Evolutionary conservation across 257 asterid species (phyloP).

Genomic region (Eucommia ulmoides): DNA sequence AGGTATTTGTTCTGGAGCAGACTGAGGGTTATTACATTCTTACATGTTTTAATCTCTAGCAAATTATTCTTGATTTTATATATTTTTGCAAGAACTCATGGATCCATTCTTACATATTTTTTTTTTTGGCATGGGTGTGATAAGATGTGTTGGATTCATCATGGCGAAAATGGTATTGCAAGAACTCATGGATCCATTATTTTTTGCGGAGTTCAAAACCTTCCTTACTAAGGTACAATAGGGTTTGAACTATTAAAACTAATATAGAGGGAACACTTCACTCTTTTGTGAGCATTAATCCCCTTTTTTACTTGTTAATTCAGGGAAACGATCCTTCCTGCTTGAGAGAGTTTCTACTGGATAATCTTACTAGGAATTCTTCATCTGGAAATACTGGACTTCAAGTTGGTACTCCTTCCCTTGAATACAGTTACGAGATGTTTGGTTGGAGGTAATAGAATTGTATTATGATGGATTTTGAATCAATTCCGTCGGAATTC

Average conservation of each 20-base stretch:
- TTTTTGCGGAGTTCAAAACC: conserved; percentile 75
- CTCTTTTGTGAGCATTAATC: conserved; percentile 9
- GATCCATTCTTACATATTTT: no score
- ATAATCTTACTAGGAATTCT: conserved; percentile 37
- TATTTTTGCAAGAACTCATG: no score
- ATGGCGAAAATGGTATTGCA: conserved; percentile 92
- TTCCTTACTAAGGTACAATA: conserved; percentile 70
- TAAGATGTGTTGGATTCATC: conserved; percentile 85
- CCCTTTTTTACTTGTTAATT: conserved; percentile 6
- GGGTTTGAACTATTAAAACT: neutral
- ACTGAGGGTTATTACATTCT: no score
- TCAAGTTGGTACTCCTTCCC: conserved; percentile 40
- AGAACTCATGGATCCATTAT: conserved; percentile 83
- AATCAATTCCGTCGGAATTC: no score
- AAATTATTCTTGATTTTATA: no score
- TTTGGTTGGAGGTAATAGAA: no score
- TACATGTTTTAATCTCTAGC: no score
- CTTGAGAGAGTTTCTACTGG: conserved; percentile 84
- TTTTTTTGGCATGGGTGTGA: no score
- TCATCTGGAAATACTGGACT: conserved; percentile 55
- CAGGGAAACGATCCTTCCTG: conserved; percentile 90
- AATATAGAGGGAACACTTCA: conserved; percentile 3
- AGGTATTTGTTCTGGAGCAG: conserved; percentile 50
- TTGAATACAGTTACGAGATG: no score
- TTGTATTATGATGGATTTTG: no score